These are phyloP conservation scores for Aaosphaeria arxii DNA, from an alignment of 2,329 filamentous ascomycete species.

Conservation along the genomic window DNA sequence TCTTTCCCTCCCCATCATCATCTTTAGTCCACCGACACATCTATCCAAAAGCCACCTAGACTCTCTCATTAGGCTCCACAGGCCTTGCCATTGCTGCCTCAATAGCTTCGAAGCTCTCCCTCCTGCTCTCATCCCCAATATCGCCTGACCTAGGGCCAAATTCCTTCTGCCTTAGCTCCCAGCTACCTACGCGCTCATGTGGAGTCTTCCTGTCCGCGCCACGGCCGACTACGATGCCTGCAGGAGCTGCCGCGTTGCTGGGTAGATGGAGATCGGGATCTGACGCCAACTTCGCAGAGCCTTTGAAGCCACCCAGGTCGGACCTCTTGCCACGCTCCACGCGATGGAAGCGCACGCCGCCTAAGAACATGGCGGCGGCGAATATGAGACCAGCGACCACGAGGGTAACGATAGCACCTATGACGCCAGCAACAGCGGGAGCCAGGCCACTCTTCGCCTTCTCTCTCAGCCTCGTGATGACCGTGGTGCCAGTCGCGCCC, in stretches of 20 bases:
- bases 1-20: too few species aligned
- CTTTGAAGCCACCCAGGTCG: conserved; percentile 55
- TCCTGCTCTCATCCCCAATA: conserved; percentile 21
- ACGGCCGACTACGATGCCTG: conserved; percentile 13
- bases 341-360: conserved; percentile 46
- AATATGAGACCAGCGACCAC: conserved; percentile 44
- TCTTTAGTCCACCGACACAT: too few species aligned
- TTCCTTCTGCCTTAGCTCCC: conserved; percentile 50
- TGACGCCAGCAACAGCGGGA: conserved; percentile 52
- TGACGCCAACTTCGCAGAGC: conserved; percentile 51
- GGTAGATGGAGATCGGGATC: conserved; percentile 52
- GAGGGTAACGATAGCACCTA: conserved; percentile 54
- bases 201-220: conserved; percentile 22
- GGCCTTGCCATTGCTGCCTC: conserved; percentile 41
- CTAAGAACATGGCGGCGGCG: conserved; percentile 42
- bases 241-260: conserved; percentile 39
- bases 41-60: conserved; percentile 27
- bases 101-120: conserved; percentile 47
- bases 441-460: conserved; percentile 22
- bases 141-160: conserved; percentile 9
- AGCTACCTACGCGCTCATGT: conserved; percentile 56
- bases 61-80: conserved; percentile 47
- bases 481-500: conserved; percentile 32
- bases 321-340: conserved; percentile 24
- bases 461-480: conserved; percentile 3